phyloP scores from a whole-genome alignment of 768 basidiomycete species.

The Agrocybe chaxingu region DNA sequence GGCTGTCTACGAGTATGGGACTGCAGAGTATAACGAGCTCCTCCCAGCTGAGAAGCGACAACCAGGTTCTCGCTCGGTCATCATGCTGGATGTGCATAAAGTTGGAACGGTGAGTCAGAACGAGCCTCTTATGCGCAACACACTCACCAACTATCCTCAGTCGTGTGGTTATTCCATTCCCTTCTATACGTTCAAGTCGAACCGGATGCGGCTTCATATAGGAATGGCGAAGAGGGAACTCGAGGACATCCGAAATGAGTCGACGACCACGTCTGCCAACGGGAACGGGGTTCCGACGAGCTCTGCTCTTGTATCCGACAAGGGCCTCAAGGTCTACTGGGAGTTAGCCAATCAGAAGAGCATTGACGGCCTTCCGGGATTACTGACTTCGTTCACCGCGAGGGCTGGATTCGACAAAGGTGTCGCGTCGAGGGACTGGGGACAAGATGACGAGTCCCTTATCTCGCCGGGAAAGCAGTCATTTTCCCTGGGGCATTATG shows the following conservation, averaged over 20 bases:
- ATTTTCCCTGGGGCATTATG: not conserved
- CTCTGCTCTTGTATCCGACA: slow-evolving; percentile 19
- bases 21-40: slow-evolving; percentile 47
- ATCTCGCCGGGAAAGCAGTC: not conserved
- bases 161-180: slow-evolving; percentile 62
- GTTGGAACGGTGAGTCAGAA: slow-evolving; percentile 35
- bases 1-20: slow-evolving; percentile 53
- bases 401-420: slow-evolving; percentile 9
- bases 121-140: not conserved
- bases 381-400: slow-evolving; percentile 12
- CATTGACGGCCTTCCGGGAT: slow-evolving; percentile 18
- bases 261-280: not conserved
- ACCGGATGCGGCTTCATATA: slow-evolving; percentile 45
- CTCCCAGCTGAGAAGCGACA: slow-evolving; percentile 42
- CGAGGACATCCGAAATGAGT: slow-evolving; percentile 27
- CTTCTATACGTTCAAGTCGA: slow-evolving; percentile 44
- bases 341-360: slow-evolving; percentile 12
- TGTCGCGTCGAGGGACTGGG: slow-evolving; percentile 11
- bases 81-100: slow-evolving; percentile 54
- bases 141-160: slow-evolving; percentile 23
- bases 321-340: slow-evolving; percentile 54
- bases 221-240: slow-evolving; percentile 33
- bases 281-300: not conserved
- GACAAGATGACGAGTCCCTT: slow-evolving; percentile 12
- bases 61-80: slow-evolving; percentile 53